Evolutionary conservation across 2,329 filamentous ascomycete species (phyloP).

Genomic region (Xylaria sp.): DNA sequence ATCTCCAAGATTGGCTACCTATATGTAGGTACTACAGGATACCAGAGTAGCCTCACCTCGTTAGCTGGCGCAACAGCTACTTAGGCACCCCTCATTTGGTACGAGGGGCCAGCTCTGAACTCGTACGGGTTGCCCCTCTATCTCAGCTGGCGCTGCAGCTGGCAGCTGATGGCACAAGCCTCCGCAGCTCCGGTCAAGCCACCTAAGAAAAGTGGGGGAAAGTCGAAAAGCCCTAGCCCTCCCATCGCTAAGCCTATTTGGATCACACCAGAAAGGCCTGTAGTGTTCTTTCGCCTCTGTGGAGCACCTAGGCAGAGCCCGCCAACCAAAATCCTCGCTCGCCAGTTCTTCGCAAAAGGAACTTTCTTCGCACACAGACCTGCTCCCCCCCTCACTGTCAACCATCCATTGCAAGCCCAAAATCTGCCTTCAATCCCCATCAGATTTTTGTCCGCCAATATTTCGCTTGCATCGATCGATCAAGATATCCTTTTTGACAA

Average conservation of each 20-base stretch:
- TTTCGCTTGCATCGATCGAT: constrained; percentile 52
- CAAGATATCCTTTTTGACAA: constrained; percentile 49
- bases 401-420: constrained; percentile 50
- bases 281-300: constrained; percentile 30
- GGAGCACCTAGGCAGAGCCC: constrained; percentile 21
- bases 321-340: constrained; percentile 37
- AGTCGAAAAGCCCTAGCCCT: constrained; percentile 43
- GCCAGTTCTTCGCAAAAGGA: constrained; percentile 42
- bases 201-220: constrained; percentile 19
- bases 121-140: background rate
- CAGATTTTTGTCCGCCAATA: constrained; percentile 59
- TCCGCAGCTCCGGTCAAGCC: constrained; percentile 11
- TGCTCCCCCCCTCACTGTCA: constrained; percentile 46
- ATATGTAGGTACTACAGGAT: no score
- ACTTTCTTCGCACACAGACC: constrained; percentile 55
- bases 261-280: constrained; percentile 27
- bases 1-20: background rate
- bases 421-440: constrained; percentile 55
- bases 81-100: constrained; percentile 14
- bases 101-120: background rate
- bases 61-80: background rate
- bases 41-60: background rate
- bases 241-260: constrained; percentile 36
- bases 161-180: constrained; percentile 9
- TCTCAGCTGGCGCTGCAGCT: constrained; percentile 3